Base-by-base conservation (phyloP, 257 asterid genomes). In the Ballota nigra region DNA sequence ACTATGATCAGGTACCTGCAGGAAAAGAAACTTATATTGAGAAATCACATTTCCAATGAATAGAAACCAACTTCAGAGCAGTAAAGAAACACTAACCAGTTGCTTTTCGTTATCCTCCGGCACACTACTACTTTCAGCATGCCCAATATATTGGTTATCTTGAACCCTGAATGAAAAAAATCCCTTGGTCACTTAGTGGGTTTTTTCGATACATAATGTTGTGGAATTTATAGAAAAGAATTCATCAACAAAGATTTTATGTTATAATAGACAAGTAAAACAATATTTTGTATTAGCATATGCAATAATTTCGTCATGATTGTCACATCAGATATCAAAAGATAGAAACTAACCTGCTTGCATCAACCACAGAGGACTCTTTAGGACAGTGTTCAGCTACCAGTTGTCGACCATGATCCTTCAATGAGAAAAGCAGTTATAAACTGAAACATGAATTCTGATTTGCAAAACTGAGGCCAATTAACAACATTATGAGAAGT, bases 381-480 rank as follows among this genome's bases (percentile, higher is more conserved):
- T n/a, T n/a, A n/a, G n/a, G n/a, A n/a, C n/a, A n/a, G n/a, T n/a
- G n/a, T n/a, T n/a, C n/a, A n/a, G n/a, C n/a, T n/a, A n/a, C n/a
- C n/a, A n/a, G n/a, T n/a, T n/a, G n/a, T n/a, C n/a, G 85, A 58
- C 49, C 62, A 73, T 78, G 95, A 73, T 83, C 92, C 97, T 89
- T 74, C 85, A 74, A 68, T 43, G 69, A 67, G 68, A 82, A 68
- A 70, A 75, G 31, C 64, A 62, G 8, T 66, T 55, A 68, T 62
- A 63, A 49, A 62, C 3, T 53, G 49, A 79, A 66, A 73, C 57
- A 60, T 52, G 34, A 11, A 24, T 22, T 65, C 34, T 58, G 55
- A 75, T n/a, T 13, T 43, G 66, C 31, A n/a, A 66, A 77, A 67
- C 4, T 58, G 36, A 29, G 33, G 20, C 47, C 38, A n/a, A 60